Evolutionary conservation across 331 rosid genomes (phyloP).

Genomic region (Malus hybrid): DNA sequence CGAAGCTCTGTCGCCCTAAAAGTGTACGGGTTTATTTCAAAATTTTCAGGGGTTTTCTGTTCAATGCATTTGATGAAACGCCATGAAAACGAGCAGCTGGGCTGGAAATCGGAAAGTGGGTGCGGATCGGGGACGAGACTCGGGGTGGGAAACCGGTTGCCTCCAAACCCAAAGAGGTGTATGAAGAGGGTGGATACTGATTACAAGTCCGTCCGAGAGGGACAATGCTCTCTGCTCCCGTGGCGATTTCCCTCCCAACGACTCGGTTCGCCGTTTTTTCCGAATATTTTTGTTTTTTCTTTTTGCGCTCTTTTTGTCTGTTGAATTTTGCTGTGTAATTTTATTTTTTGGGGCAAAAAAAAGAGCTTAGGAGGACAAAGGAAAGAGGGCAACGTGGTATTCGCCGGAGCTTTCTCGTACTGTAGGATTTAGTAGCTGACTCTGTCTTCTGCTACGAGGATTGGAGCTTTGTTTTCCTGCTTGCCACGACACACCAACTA

Average conservation of each 20-base stretch:
- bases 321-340: background rate
- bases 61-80: background rate
- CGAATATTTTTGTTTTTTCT: background rate
- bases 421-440: background rate
- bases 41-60: background rate
- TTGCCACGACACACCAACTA: background rate
- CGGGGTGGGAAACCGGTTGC: background rate
- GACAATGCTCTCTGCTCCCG: constrained; percentile 3
- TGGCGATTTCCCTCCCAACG: constrained; percentile 6
- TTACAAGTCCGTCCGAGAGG: constrained; percentile 2
- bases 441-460: background rate
- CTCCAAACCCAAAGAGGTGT: constrained; percentile 5
- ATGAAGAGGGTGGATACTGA: background rate
- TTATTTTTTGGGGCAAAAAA: background rate
- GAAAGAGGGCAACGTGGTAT: background rate
- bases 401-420: constrained; percentile 5
- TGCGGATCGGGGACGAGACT: background rate
- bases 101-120: background rate
- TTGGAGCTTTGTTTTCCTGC: background rate
- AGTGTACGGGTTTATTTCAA: background rate
- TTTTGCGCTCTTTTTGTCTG: background rate
- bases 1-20: background rate
- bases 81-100: background rate
- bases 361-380: background rate
- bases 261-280: constrained; percentile 16